A percentile compares a stretch with the other conserved stretches of the same genome.
Conservation (phyloP, 257 asterid species). For the Datura wrightii region DNA sequence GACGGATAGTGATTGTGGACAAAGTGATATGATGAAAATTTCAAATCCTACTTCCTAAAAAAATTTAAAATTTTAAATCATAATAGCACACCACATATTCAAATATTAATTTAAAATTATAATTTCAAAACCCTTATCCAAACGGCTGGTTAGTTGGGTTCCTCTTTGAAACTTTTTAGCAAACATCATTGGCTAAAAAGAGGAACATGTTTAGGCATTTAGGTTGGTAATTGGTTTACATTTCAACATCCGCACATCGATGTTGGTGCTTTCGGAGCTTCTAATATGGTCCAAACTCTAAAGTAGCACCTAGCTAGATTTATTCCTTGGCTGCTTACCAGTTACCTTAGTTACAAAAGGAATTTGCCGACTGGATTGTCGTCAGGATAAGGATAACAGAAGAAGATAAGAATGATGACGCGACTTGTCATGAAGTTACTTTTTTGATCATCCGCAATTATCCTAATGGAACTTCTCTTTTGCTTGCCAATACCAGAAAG, state of each 20-base stretch:
- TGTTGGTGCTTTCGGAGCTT: neutral
- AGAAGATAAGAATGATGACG: conserved; percentile 17
- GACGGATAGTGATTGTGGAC: too few species aligned
- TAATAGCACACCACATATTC: too few species aligned
- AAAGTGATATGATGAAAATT: too few species aligned
- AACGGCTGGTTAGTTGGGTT: too few species aligned
- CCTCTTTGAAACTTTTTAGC: too few species aligned
- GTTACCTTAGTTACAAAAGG: neutral
- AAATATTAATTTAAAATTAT: too few species aligned
- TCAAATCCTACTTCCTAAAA: too few species aligned
- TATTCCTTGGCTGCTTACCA: neutral
- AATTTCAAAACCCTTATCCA: too few species aligned
- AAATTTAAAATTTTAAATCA: too few species aligned
- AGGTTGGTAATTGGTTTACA: neutral
- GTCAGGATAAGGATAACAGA: conserved; percentile 5
- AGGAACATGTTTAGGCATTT: neutral
- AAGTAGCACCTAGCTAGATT: neutral
- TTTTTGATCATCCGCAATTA: neutral
- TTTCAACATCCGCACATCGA: neutral
- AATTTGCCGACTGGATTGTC: neutral
- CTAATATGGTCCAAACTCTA: neutral
- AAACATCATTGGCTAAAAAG: too few species aligned
- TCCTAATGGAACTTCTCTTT: neutral
- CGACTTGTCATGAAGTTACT: neutral
- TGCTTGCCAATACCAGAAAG: neutral